Evolutionary conservation across 371 early-diverging fungal species (phyloP).

Genomic region (Mortierella sp.): DNA sequence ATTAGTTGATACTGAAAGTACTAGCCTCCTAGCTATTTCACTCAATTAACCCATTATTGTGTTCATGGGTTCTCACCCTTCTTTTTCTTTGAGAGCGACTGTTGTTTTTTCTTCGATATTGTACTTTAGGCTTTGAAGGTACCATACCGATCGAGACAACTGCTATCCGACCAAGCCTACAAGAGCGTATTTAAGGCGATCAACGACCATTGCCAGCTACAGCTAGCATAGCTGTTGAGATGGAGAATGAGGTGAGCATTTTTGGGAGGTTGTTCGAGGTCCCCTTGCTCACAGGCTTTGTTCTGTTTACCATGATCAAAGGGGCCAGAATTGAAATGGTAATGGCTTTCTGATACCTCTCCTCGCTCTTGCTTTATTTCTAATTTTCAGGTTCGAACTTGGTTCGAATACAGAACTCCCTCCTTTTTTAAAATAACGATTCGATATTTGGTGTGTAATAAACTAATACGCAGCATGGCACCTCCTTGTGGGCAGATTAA

Average conservation of each 20-base stretch:
- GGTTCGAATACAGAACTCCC: not conserved
- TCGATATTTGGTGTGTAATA: not conserved
- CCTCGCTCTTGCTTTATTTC: not conserved
- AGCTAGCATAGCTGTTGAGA: too few species aligned
- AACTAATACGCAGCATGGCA: not conserved
- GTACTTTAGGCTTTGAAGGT: not conserved
- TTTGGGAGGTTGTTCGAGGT: not conserved
- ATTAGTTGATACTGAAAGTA: too few species aligned
- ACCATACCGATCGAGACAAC: not conserved
- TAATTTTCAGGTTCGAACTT: slow-evolving; percentile 5
- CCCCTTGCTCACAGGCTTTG: slow-evolving; percentile 1
- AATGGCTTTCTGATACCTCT: not conserved
- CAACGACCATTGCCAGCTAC: too few species aligned
- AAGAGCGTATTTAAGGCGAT: not conserved
- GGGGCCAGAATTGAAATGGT: not conserved
- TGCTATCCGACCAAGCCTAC: not conserved
- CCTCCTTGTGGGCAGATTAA: not conserved
- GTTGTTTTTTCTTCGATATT: not conserved
- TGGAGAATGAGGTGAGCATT: not conserved
- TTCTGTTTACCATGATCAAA: not conserved
- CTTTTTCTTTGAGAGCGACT: not conserved
- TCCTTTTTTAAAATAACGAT: slow-evolving; percentile 5
- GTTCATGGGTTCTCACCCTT: not conserved
- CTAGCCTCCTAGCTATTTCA: not conserved
- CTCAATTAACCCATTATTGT: too few species aligned